A percentile compares a stretch with the other conserved stretches of the same genome.
These are phyloP conservation scores for Coemansia reversa DNA, from an alignment of 192 early-diverging fungal genomes.

Conservation along the genomic window DNA sequence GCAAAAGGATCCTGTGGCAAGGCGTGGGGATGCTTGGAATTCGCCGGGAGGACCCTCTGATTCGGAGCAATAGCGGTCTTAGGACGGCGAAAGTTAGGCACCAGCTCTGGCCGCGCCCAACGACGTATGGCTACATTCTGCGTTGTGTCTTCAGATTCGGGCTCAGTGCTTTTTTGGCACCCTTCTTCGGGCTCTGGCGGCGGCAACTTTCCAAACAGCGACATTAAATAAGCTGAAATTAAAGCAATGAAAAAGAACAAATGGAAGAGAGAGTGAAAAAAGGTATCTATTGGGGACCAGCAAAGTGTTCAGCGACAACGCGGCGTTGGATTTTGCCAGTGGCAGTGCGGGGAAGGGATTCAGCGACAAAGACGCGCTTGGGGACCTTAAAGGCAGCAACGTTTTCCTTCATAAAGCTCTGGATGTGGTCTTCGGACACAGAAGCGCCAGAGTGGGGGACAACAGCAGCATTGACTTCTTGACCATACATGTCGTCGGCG, in stretches of 20 bases:
- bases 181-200: conserved; percentile 16
- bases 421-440: conserved; percentile 58
- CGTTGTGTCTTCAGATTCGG: not conserved
- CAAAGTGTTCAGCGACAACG: conserved; percentile 61
- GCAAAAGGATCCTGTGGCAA: conserved; percentile 20
- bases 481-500: conserved; percentile 72
- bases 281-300: conserved; percentile 33
- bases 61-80: not conserved
- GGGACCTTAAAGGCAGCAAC: conserved; percentile 73
- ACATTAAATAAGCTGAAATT: conserved; percentile 21
- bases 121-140: not conserved
- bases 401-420: conserved; percentile 53
- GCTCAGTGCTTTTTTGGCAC: not conserved
- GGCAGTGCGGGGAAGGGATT: conserved; percentile 67
- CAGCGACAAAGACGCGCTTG: conserved; percentile 66
- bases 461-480: conserved; percentile 77
- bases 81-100: conserved; percentile 34
- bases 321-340: conserved; percentile 74
- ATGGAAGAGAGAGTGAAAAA: not conserved
- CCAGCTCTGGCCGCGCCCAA: conserved; percentile 26
- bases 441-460: conserved; percentile 57
- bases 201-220: conserved; percentile 44
- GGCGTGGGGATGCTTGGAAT: conserved; percentile 32
- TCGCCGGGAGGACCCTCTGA: conserved; percentile 4
- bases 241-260: conserved; percentile 1